These are phyloP conservation scores for Mortierella sp. DNA, from an alignment of 371 early-diverging fungal genomes.

Conservation along the genomic window DNA sequence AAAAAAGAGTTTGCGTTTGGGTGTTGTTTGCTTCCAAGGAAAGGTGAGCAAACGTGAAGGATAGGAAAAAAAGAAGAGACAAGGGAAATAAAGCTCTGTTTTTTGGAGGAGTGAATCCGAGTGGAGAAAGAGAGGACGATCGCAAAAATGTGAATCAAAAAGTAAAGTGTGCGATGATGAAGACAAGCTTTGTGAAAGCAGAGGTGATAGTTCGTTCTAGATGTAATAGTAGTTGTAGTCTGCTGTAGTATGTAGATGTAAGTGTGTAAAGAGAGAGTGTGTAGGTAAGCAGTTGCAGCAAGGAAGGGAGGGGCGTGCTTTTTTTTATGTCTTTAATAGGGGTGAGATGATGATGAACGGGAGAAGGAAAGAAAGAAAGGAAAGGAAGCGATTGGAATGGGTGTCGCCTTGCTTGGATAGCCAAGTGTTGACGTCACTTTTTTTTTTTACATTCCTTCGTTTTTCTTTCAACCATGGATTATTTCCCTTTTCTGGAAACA, in stretches of 20 bases:
- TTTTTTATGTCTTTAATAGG: not conserved
- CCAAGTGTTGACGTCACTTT: constrained; percentile 28
- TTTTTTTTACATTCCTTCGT: not conserved
- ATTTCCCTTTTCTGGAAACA: not conserved
- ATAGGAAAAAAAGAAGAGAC: not conserved
- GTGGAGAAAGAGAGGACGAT: not conserved
- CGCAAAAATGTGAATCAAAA: too few species aligned
- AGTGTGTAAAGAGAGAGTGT: not conserved
- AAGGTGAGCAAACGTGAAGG: not conserved
- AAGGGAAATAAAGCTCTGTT: not conserved
- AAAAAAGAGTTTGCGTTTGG: not conserved
- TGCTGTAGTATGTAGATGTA: not conserved
- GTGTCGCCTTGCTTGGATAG: not conserved
- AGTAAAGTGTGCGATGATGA: not conserved
- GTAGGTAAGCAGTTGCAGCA: not conserved
- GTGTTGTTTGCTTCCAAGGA: not conserved
- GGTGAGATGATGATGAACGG: not conserved
- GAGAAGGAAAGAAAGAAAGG: not conserved
- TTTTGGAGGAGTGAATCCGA: not conserved
- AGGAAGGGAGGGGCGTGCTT: not conserved
- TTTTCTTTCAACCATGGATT: not conserved
- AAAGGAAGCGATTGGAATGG: not conserved
- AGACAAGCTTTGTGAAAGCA: not conserved
- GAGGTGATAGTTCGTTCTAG: not conserved
- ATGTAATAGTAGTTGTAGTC: not conserved